phyloP scores from a whole-genome alignment of 2,329 filamentous ascomycete species.

The Ceratocystis albifundus region DNA sequence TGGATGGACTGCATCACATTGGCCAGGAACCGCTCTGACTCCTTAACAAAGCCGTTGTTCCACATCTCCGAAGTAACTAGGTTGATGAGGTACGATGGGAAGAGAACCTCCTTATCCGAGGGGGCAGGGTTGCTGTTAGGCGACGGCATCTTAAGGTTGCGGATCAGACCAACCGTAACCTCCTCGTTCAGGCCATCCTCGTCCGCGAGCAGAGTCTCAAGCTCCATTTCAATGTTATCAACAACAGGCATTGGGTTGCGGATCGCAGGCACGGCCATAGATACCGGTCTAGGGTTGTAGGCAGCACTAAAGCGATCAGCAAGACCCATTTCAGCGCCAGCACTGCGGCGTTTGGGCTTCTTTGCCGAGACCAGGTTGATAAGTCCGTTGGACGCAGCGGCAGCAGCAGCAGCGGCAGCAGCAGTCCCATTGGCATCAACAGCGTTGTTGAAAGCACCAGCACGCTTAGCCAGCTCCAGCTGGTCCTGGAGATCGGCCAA shows the following conservation, averaged over 20 bases:
- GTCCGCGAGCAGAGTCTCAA: conserved; percentile 85
- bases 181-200: conserved; percentile 95
- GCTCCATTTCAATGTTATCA: conserved; percentile 88
- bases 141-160: conserved; percentile 89
- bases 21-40: conserved; percentile 94
- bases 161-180: conserved; percentile 89
- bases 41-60: conserved; percentile 99
- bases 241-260: conserved; percentile 43
- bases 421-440: conserved; percentile 34
- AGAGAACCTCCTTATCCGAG: conserved; percentile 95
- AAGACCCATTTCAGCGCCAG: conserved; percentile 72
- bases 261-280: conserved; percentile 74
- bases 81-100: conserved; percentile 98
- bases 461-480: conserved; percentile 73
- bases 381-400: conserved; percentile 55
- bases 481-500: conserved; percentile 84
- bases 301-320: conserved; percentile 81
- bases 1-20: conserved; percentile 99
- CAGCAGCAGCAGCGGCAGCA: conserved; percentile 25
- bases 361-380: conserved; percentile 96
- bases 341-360: conserved; percentile 90
- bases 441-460: conserved; percentile 58
- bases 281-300: conserved; percentile 90
- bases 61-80: conserved; percentile 99
- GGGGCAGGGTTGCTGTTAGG: conserved; percentile 78